Evolutionary conservation across 495 filamentous ascomycete species (phyloP), one percentile per base, ranked within the genome.

Genomic region (Glutinoglossum americanum): DNA sequence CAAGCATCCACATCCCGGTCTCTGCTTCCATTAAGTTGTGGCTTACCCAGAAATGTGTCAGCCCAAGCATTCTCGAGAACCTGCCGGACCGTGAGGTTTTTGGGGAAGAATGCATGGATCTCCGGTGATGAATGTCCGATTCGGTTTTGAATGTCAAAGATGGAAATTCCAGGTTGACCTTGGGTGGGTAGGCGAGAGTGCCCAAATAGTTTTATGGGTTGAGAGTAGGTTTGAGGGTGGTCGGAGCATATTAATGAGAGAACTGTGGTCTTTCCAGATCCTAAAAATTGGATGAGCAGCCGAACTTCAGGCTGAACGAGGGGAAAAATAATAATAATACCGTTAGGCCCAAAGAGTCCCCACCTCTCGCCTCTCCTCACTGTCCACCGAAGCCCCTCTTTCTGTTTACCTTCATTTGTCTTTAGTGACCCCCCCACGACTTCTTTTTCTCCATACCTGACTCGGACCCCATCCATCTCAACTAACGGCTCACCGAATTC

Each of bases 71-170:
- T 85, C 64, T 89, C 85, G 1, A 98, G 64, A 0, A 83, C 76
- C 55, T 82, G 77, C 8, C 86, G 79, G 21, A 96, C 68, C 0
- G 80, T 83, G 54, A 96, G 73, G 33, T 78, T 74, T 48, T 80
- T 80, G 1, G 92, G 92, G 71, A 96, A 95, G 71, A 94, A 87
- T 51, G 84, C 80, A 61, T 96, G 89, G 23, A 96, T 84, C 65
- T 98, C 92, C 0, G 92, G 93, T 49, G 84, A 89, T 1, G 88
- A 88, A 63, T 96, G 88, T 19, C 92, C 92, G 55, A 97, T 83
- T 19, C 88, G 82, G 1, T 80, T 74, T 65, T 97, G 90, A 39
- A 98, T 80, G 54, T 95, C 89, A 69, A 93, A 95, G 57, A 94
- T 80, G 3, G 87, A 92, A 28, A 95, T 79, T 0, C 86, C 89